Evolutionary conservation across 169 alveolate genomes (phyloP).

Genomic region (Plasmodium knowlesi): DNA sequence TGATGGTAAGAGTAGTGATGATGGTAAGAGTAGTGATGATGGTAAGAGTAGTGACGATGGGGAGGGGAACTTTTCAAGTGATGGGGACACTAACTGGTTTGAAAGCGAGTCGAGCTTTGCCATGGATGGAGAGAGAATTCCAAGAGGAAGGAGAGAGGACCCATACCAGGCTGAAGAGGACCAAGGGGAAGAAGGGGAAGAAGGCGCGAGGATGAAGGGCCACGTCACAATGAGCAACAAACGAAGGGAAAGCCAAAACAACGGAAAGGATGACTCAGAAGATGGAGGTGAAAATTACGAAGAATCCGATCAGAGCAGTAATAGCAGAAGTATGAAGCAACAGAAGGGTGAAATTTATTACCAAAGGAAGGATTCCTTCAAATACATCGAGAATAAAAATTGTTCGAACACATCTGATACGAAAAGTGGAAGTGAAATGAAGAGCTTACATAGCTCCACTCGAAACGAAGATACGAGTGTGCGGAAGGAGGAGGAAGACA

Average conservation of each 20-base stretch:
- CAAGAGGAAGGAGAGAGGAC: neutral
- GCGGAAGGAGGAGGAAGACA: neutral
- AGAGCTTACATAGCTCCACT: neutral
- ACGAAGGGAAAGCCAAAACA: neutral
- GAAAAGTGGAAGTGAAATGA: neutral
- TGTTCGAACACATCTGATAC: neutral
- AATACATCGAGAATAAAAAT: neutral
- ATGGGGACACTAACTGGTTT: neutral
- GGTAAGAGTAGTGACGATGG: neutral
- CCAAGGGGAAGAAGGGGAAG: neutral
- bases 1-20: neutral
- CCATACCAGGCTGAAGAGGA: neutral
- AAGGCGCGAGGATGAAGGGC: neutral
- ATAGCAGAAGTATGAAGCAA: neutral
- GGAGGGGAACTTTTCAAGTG: neutral
- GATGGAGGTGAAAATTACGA: neutral
- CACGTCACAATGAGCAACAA: neutral
- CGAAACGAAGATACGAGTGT: neutral
- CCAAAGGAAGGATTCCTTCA: neutral
- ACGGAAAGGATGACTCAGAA: neutral
- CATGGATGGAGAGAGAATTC: neutral
- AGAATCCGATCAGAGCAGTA: neutral
- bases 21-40: neutral
- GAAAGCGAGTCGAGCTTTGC: neutral
- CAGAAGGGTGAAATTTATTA: neutral